Base-by-base conservation (phyloP, 345 rosid genomes). In the Aegle marmelos region DNA sequence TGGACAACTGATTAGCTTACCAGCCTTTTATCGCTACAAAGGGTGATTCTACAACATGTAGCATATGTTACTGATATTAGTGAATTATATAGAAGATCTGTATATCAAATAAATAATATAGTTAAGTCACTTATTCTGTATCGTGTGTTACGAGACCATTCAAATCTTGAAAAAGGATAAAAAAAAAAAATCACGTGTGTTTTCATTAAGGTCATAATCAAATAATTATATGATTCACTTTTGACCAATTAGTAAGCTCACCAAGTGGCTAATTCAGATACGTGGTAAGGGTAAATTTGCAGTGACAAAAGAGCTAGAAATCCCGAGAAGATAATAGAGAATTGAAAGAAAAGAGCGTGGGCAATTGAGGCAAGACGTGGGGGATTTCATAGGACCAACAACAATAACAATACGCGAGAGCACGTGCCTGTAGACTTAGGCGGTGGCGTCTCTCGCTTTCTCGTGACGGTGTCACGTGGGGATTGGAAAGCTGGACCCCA, bases 391-490 rank as follows among this genome's bases (percentile, higher is more conserved):
- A 1, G 57, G 22, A 17, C 0, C 57, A 53, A 53, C 57, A 4
- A 5, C 2, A 11, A 19, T 22, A 6, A 25, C 24, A 36, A 9
- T 0, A 33, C 80, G 84, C 77, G 84, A 74, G 70, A 56, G 83
- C 89, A 86, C 89, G 87, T 86, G 87, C 67, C 8, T 61, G 74
- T 39, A 64, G 79, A 45, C 66, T 72, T 45, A 65, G 72, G 81
- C 78, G 81, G 79, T 76, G 79, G 77, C 72, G 59, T 61, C 72
- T 27, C 75, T 66, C 66, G 79, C 86, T 73, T 70, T 80, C 82
- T 78, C 85, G 87, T 82, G 85, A 86, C 81, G 81, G 79, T 72
- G 74, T 83, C 89, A 83, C 87, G 89, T 86, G 86, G 87, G 30
- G 66, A 58, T 34, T 36, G 25, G 24, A 19, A 30, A 41, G 16